Evolutionary conservation across 257 asterid genomes (phyloP).

Genomic region (Jacaranda mimosifolia): DNA sequence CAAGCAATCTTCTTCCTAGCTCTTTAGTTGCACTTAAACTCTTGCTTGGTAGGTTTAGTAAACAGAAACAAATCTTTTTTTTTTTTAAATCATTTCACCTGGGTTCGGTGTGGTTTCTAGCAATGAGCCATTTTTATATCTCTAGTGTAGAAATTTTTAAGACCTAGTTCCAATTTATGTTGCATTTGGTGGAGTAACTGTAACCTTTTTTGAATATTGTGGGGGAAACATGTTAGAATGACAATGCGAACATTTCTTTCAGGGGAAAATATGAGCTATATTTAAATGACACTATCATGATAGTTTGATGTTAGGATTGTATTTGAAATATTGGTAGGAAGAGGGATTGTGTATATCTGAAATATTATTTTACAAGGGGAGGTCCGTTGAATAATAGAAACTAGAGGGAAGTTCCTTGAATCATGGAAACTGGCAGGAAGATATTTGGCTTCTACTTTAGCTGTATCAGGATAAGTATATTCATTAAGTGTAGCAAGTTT

Average conservation of each 20-base stretch:
- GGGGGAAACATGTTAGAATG: constrained; percentile 9
- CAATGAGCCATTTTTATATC: neutral
- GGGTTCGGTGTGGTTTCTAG: neutral
- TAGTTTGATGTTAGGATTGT: constrained; percentile 7
- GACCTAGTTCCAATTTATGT: constrained; percentile 20
- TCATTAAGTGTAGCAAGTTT: constrained; percentile 3
- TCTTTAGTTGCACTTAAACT: constrained; percentile 4
- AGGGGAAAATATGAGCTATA: neutral
- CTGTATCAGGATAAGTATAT: constrained; percentile 10
- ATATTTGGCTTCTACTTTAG: constrained; percentile 12
- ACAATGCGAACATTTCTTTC: constrained; percentile 14
- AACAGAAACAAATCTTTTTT: neutral
- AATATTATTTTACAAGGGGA: constrained; percentile 9
- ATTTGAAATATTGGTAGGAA: constrained; percentile 24
- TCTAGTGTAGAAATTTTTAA: constrained; percentile 15
- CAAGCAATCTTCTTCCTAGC: neutral
- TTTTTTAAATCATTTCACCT: neutral
- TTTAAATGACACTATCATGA: constrained; percentile 21
- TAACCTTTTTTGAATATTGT: constrained; percentile 6
- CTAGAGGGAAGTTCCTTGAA: constrained; percentile 24
- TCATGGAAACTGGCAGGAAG: neutral
- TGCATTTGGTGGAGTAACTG: constrained; percentile 2
- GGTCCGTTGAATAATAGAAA: constrained; percentile 18
- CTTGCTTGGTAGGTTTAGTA: constrained; percentile 15
- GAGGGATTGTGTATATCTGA: constrained; percentile 15